Conservation (phyloP, 78 protist species). For the Dictyostelium citrinum region DNA sequence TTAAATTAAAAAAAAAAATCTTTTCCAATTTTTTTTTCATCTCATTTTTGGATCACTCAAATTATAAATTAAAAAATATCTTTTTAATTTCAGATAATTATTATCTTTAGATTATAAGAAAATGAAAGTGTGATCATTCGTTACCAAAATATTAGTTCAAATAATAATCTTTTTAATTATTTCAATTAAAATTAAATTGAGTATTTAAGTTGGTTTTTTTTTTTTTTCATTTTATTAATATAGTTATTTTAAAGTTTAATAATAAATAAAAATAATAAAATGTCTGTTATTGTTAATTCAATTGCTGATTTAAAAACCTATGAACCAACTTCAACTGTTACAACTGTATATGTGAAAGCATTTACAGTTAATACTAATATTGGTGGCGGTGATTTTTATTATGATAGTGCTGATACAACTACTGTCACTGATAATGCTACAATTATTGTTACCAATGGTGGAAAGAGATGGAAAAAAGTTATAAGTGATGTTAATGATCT, state of each 20-base stretch:
- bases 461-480: background rate
- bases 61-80: background rate
- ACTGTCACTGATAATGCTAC: background rate
- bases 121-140: background rate
- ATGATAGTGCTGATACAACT: background rate
- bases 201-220: background rate
- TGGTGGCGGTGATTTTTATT: background rate
- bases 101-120: background rate
- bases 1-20: too few species aligned
- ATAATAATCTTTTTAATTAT: background rate
- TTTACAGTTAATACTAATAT: background rate
- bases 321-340: background rate
- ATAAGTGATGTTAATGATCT: background rate
- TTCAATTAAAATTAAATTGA: background rate
- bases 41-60: background rate
- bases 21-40: too few species aligned
- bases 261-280: background rate
- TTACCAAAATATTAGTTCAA: background rate
- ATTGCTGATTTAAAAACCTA: background rate
- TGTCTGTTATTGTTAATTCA: background rate
- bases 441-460: background rate
- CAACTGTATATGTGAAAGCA: background rate
- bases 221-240: background rate
- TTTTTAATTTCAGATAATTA: background rate
- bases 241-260: background rate